Evolutionary conservation across 768 basidiomycete species (phyloP).

Genomic region (Crepidotus variabilis): DNA sequence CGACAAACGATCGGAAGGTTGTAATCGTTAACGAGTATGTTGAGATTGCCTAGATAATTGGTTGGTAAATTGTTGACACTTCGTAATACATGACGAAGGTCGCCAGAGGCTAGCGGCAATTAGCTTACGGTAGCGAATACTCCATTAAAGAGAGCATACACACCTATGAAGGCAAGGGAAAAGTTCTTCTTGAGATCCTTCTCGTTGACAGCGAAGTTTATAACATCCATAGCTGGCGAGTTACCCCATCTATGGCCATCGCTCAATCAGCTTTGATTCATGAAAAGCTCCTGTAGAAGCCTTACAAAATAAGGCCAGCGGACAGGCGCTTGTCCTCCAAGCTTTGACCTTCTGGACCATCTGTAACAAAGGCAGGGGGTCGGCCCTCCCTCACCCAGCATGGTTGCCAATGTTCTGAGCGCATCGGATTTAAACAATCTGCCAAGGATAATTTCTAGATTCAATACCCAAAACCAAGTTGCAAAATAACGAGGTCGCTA

Average conservation of each 20-base stretch:
- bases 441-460: too few relatives aligned
- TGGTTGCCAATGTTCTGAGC: constrained; percentile 19
- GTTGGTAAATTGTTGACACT: constrained; percentile 42
- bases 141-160: not conserved
- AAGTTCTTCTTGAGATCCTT: constrained; percentile 17
- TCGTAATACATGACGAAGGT: constrained; percentile 39
- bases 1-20: constrained; percentile 25
- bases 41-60: constrained; percentile 34
- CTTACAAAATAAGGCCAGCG: too few relatives aligned
- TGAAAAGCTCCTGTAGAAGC: too few relatives aligned
- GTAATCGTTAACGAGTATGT: constrained; percentile 40
- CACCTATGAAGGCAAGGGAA: constrained; percentile 23
- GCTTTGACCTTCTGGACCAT: not conserved
- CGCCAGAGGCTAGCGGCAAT: constrained; percentile 40
- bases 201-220: constrained; percentile 26
- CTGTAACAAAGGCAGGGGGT: constrained; percentile 14
- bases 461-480: too few relatives aligned
- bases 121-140: not conserved
- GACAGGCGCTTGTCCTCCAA: too few relatives aligned
- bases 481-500: too few relatives aligned
- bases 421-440: constrained; percentile 24
- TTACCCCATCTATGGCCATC: constrained; percentile 31
- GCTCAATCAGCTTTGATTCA: too few relatives aligned
- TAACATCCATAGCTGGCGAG: constrained; percentile 24
- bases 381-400: constrained; percentile 18